These are phyloP conservation scores for Spathaspora sp. DNA, from an alignment of 1,139 yeast genomes.

Conservation along the genomic window DNA sequence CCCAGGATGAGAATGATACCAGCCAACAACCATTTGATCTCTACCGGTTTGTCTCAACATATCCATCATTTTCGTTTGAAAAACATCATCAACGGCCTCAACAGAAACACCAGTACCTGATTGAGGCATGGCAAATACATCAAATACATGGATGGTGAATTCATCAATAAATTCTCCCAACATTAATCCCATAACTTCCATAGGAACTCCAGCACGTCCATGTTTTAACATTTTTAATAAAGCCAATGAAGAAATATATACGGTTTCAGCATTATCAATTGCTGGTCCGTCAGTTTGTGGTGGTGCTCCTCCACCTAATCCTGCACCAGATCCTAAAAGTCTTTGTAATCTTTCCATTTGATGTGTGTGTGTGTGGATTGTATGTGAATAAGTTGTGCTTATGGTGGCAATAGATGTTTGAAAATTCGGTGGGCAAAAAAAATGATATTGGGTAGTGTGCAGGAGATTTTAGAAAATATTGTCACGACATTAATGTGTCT, in stretches of 20 bases:
- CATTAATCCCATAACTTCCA: conserved; percentile 99
- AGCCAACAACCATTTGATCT: conserved; percentile 97
- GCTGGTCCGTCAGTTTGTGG: conserved; percentile 71
- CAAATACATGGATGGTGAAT: conserved; percentile 94
- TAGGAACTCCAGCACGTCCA: conserved; percentile 99
- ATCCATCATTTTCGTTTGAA: conserved; percentile 99
- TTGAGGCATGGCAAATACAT: conserved; percentile 99
- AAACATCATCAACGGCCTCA: conserved; percentile 98
- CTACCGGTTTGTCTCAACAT: conserved; percentile 98
- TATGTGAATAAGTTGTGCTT: not conserved
- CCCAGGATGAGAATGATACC: conserved; percentile 99
- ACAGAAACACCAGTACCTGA: conserved; percentile 98
- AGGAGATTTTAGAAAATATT: not conserved
- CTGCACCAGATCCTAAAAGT: conserved; percentile 62
- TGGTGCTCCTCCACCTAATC: conserved; percentile 53
- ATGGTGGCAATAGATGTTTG: conserved; percentile 1
- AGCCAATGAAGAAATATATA: conserved; percentile 93
- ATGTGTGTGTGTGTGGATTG: conserved; percentile 4
- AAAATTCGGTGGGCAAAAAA: conserved; percentile 2
- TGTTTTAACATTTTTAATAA: conserved; percentile 94
- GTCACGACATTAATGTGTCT: not conserved
- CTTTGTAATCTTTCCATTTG: conserved; percentile 78
- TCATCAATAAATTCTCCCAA: conserved; percentile 98
- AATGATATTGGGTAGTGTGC: conserved; percentile 2
- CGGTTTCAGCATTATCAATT: conserved; percentile 94